Evolutionary conservation across 1,139 yeast species (phyloP).

Genomic region (Saccharomyces hybrid): DNA sequence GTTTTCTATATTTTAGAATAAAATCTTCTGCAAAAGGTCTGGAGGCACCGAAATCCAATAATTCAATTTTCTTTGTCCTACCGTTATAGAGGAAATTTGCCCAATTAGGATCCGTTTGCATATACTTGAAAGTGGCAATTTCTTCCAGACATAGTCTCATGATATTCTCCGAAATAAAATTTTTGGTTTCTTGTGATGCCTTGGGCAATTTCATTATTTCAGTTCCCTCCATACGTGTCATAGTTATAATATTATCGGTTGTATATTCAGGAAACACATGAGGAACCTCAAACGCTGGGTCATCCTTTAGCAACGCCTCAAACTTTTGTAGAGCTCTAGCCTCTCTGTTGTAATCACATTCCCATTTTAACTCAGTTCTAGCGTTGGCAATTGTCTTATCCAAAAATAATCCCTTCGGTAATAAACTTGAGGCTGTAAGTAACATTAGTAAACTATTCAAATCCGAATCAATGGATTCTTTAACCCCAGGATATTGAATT

Average conservation of each 20-base stretch:
- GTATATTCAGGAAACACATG: slow-evolving; percentile 68
- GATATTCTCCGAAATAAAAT: slow-evolving; percentile 78
- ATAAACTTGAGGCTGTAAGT: slow-evolving; percentile 73
- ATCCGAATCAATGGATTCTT: slow-evolving; percentile 86
- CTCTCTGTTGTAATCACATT: slow-evolving; percentile 90
- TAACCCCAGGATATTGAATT: slow-evolving; percentile 98
- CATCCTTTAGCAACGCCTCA: slow-evolving; percentile 51
- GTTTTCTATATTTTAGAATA: slow-evolving; percentile 57
- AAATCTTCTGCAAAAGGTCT: slow-evolving; percentile 67
- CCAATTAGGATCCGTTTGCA: slow-evolving; percentile 99
- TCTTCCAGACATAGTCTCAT: slow-evolving; percentile 84
- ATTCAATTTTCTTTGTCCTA: slow-evolving; percentile 58
- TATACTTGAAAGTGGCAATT: slow-evolving; percentile 73
- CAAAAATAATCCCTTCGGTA: slow-evolving; percentile 87
- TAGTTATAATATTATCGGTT: slow-evolving; percentile 78
- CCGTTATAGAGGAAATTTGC: slow-evolving; percentile 86
- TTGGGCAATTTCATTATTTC: slow-evolving; percentile 68
- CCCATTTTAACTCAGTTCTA: slow-evolving; percentile 90
- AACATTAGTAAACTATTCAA: slow-evolving; percentile 74
- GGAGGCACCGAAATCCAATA: slow-evolving; percentile 93
- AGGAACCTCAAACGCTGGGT: slow-evolving; percentile 72
- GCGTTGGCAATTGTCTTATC: slow-evolving; percentile 93
- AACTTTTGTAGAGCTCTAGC: slow-evolving; percentile 72
- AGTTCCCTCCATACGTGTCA: slow-evolving; percentile 79
- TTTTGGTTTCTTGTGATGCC: slow-evolving; percentile 50